phyloP scores from a whole-genome alignment of 2,329 filamentous ascomycete species.

The Cercospora sp. region DNA sequence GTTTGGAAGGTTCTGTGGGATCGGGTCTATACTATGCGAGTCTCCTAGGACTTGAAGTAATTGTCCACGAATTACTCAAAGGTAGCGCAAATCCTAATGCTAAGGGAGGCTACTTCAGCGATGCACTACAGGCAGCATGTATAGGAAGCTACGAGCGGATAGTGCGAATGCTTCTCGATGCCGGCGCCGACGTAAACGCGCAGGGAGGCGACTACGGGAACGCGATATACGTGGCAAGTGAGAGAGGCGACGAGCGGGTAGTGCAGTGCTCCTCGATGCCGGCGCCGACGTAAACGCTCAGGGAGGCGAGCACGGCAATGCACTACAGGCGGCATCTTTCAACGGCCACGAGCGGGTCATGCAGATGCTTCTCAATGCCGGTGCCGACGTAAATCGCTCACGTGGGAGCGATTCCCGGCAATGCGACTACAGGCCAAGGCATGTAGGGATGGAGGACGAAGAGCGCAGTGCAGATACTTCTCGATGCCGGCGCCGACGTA shows the following conservation, averaged over 20 bases:
- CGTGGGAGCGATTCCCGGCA: too few relatives aligned
- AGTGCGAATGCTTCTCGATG: slow-evolving; percentile 25
- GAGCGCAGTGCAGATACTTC: slow-evolving; percentile 13
- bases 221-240: slow-evolving; percentile 22
- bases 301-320: slow-evolving; percentile 16
- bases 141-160: background rate
- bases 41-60: background rate
- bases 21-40: slow-evolving; percentile 2
- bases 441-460: slow-evolving; percentile 17
- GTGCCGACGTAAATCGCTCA: slow-evolving; percentile 27
- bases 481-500: slow-evolving; percentile 26
- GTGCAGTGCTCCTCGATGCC: slow-evolving; percentile 23
- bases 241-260: slow-evolving; percentile 2
- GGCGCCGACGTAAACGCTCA: slow-evolving; percentile 27
- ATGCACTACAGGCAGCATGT: background rate
- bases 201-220: slow-evolving; percentile 19
- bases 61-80: background rate
- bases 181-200: slow-evolving; percentile 28
- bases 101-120: slow-evolving; percentile 6
- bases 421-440: too few relatives aligned
- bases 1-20: background rate
- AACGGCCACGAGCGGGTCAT: too few relatives aligned
- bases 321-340: slow-evolving; percentile 3
- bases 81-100: slow-evolving; percentile 23
- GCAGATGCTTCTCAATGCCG: slow-evolving; percentile 15